Evolutionary conservation across 176 grass and related monocot species (phyloP), one percentile per base, ranked within the genome.

Genomic region (Carex scoparia): DNA sequence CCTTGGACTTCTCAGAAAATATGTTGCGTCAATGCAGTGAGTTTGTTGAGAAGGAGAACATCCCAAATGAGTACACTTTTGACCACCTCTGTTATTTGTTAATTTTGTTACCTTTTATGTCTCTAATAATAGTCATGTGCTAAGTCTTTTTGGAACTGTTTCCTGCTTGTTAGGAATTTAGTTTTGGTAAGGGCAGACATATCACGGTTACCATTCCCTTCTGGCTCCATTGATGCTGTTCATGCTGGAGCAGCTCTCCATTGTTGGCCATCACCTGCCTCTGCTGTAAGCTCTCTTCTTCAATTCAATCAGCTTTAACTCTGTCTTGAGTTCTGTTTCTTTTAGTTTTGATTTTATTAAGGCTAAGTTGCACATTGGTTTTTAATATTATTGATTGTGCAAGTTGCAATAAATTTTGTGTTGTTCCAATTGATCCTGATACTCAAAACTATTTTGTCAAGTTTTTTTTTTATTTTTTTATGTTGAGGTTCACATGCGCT

Each of bases 241-340:
- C 95, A 98, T 86, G 95, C 95, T 86, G 95, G 88, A 82, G 95
- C 95, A 83, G 95, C 95, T 72, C 65, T 98, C 42, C 95, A 98
- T 89, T 94, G 95, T 83, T 98, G 95, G 95, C 92, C 95, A 85
- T 98, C 92, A 66, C 95, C 95, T 59, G 82, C 92, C 86, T 83
- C 81, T 79, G 91, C 92, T 87, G 95, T 98, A 91, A 93, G 48
- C 44, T 55, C 1, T 55, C 23, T 76, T 48, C 72, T 76, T 76
- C 48, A 30, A 55, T 76, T 76, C 12, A 76, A 55, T 76, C 48
- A 76, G 9, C 19, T 73, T 48, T 51, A 54, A 14, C 46, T 55
- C 31, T 55, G 10, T 76, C 0, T 55, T 55, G 18, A 23, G 48
- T 32, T 55, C 28, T 76, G 19, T 31, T 27, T 69, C 4, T 38